Evolutionary conservation across 2,329 filamentous ascomycete species (phyloP).

Genomic region (Trichoderma simmonsii): DNA sequence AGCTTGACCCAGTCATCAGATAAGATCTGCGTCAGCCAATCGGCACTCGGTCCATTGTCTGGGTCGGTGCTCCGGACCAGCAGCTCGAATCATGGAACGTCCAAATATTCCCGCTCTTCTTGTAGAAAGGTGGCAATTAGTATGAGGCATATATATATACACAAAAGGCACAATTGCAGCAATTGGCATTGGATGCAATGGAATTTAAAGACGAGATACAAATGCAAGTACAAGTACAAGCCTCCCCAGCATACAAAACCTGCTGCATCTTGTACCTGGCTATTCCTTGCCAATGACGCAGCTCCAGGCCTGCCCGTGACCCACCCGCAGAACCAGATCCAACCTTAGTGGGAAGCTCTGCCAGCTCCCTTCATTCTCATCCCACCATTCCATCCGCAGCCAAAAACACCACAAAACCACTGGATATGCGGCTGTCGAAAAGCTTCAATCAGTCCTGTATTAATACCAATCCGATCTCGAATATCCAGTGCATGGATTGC

Average conservation of each 20-base stretch:
- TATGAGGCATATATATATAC: background rate
- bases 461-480: background rate
- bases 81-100: background rate
- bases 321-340: background rate
- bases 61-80: background rate
- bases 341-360: slow-evolving; percentile 7
- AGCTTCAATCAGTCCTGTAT: background rate
- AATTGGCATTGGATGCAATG: background rate
- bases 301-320: background rate
- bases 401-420: slow-evolving; percentile 4
- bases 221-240: background rate
- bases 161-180: background rate
- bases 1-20: background rate
- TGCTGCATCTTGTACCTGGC: background rate
- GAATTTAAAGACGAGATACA: background rate
- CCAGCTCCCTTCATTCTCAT: slow-evolving; percentile 11
- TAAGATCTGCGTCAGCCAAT: slow-evolving; percentile 3
- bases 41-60: background rate
- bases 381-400: background rate
- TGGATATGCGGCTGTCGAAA: slow-evolving; percentile 8
- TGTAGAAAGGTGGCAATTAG: background rate
- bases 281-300: background rate
- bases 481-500: background rate
- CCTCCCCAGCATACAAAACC: background rate
- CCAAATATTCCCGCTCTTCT: background rate